phyloP scores from a whole-genome alignment of 176 grass and related monocot species.

The Cymbopogon citratus region DNA sequence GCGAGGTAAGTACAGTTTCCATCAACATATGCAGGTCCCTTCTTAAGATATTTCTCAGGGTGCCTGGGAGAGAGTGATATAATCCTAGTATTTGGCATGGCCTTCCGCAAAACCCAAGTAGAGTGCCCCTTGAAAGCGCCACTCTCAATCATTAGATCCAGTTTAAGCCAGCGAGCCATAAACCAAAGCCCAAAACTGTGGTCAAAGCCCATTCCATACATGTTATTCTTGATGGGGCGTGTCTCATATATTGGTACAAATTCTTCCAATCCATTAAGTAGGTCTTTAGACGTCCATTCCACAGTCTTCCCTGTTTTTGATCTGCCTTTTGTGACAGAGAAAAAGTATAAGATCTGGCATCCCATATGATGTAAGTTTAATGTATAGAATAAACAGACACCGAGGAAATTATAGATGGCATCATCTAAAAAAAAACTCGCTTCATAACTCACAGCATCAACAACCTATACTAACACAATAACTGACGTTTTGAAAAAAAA shows the following conservation, averaged over 20 bases:
- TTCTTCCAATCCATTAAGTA: slow-evolving; percentile 73
- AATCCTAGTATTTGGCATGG: slow-evolving; percentile 66
- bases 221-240: slow-evolving; percentile 87
- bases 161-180: slow-evolving; percentile 83
- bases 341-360: slow-evolving; percentile 25
- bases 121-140: slow-evolving; percentile 94
- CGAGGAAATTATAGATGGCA: background rate
- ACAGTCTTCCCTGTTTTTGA: slow-evolving; percentile 68
- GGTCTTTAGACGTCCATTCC: slow-evolving; percentile 62
- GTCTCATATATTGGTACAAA: slow-evolving; percentile 84
- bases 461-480: background rate
- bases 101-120: slow-evolving; percentile 83
- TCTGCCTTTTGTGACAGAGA: slow-evolving; percentile 70
- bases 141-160: slow-evolving; percentile 87
- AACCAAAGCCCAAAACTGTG: slow-evolving; percentile 98
- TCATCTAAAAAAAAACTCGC: background rate
- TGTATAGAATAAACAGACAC: background rate
- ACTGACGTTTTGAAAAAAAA: background rate
- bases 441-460: background rate
- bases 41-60: slow-evolving; percentile 82
- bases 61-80: slow-evolving; percentile 78
- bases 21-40: slow-evolving; percentile 91
- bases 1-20: slow-evolving; percentile 84
- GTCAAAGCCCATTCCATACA: slow-evolving; percentile 87
- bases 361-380: background rate